Conservation (phyloP, 1,139 yeast species). For the Blastobotrys persicus region DNA sequence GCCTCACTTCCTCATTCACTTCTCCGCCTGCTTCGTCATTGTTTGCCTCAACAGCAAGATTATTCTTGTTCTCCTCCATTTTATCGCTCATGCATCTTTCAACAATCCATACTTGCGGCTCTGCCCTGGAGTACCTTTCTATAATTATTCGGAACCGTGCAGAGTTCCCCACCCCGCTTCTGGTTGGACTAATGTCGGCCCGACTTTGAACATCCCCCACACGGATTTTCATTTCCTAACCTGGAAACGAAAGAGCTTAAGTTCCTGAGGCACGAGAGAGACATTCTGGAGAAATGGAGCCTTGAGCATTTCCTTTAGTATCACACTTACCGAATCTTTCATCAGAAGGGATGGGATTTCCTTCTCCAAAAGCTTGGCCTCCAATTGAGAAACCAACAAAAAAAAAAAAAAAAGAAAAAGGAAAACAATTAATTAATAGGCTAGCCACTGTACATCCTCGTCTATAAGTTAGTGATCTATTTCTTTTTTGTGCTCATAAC, state of each 20-base stretch:
- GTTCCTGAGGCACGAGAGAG: neutral
- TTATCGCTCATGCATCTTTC: neutral
- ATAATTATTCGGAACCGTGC: too few relatives aligned
- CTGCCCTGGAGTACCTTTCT: too few relatives aligned
- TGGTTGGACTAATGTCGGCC: neutral
- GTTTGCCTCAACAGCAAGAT: neutral
- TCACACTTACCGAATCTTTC: too few relatives aligned
- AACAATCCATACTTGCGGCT: too few relatives aligned
- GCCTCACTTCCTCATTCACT: neutral
- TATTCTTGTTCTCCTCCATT: neutral
- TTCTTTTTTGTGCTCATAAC: slow-evolving; percentile 46
- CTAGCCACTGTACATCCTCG: too few relatives aligned
- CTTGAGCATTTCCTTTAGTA: neutral
- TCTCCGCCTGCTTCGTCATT: neutral
- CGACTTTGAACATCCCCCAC: neutral
- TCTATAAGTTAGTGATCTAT: neutral
- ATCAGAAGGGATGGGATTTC: too few relatives aligned
- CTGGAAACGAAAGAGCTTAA: neutral
- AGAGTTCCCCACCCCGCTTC: neutral
- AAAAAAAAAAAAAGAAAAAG: too few relatives aligned
- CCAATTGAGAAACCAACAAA: too few relatives aligned
- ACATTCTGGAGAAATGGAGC: too few relatives aligned
- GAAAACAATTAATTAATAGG: too few relatives aligned
- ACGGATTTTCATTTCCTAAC: neutral
- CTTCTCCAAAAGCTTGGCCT: too few relatives aligned